Percentiles rank a stretch among this genome's conserved stretches.
These are phyloP conservation scores for Strobilomyces echinocephalus DNA, from an alignment of 768 basidiomycete genomes.

Conservation along the genomic window DNA sequence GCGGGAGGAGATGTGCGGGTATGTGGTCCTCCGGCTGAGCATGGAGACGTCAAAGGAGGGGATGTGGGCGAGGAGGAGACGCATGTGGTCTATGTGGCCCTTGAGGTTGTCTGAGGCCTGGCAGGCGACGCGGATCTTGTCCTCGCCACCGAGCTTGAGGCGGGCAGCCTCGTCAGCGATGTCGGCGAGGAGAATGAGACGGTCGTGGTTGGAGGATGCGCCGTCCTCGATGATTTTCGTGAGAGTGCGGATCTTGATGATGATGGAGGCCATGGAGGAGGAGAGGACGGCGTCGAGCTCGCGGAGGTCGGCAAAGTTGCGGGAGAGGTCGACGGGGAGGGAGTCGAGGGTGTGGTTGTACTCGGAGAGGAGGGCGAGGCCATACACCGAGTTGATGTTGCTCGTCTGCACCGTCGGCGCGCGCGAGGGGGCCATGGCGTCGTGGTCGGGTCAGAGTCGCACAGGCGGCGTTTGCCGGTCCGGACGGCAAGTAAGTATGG, in stretches of 20 bases:
- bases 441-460: background rate
- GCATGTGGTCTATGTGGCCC: constrained; percentile 56
- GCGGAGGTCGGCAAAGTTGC: constrained; percentile 91
- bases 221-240: constrained; percentile 71
- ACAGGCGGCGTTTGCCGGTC: constrained; percentile 28
- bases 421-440: constrained; percentile 40
- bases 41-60: constrained; percentile 57
- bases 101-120: constrained; percentile 87
- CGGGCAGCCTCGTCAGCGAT: constrained; percentile 91
- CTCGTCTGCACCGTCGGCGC: constrained; percentile 25
- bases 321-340: constrained; percentile 89
- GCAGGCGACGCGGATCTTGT: constrained; percentile 94
- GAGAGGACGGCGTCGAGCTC: constrained; percentile 98
- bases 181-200: constrained; percentile 82
- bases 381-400: constrained; percentile 47
- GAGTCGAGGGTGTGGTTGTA: constrained; percentile 92
- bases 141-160: constrained; percentile 92
- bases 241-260: constrained; percentile 70
- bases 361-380: constrained; percentile 69
- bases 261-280: constrained; percentile 77
- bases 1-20: constrained; percentile 69
- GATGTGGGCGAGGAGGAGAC: constrained; percentile 54
- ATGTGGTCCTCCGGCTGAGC: constrained; percentile 61
- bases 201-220: constrained; percentile 55
- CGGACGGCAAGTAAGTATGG: constrained; percentile 21